These are phyloP conservation scores for Echites panduratus DNA, from an alignment of 257 asterid genomes.

Conservation along the genomic window DNA sequence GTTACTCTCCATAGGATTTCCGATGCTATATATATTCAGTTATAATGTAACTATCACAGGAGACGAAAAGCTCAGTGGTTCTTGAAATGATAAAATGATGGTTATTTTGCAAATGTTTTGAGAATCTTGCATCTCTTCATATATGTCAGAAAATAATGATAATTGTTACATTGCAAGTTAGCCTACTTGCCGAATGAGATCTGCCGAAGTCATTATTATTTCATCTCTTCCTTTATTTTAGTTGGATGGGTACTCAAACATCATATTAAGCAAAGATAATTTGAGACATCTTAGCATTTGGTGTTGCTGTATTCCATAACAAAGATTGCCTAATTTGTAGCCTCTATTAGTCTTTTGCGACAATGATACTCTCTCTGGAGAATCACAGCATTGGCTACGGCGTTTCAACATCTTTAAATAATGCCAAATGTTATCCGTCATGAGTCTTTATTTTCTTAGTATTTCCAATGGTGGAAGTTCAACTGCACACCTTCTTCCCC, in stretches of 20 bases:
- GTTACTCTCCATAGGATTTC: too few species aligned
- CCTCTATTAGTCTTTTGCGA: not conserved
- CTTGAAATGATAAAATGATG: not conserved
- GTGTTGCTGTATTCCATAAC: not conserved
- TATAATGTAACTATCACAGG: not conserved
- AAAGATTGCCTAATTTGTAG: not conserved
- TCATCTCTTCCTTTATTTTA: not conserved
- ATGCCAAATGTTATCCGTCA: not conserved
- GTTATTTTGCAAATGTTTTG: not conserved
- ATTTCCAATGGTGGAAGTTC: not conserved
- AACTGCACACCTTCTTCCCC: not conserved
- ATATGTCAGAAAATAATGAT: not conserved
- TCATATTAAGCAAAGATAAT: not conserved
- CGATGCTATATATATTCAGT: not conserved
- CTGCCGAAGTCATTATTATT: too few species aligned
- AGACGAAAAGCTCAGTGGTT: not conserved
- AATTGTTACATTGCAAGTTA: not conserved
- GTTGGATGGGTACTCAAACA: not conserved
- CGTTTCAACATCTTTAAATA: not conserved
- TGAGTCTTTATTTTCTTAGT: not conserved
- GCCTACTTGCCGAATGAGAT: not conserved
- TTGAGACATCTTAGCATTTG: not conserved
- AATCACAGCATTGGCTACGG: not conserved
- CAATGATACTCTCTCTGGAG: not conserved
- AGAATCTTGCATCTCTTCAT: not conserved